phyloP scores from a whole-genome alignment of 2,329 filamentous ascomycete genomes.

The Tolypocladium inflatum region DNA sequence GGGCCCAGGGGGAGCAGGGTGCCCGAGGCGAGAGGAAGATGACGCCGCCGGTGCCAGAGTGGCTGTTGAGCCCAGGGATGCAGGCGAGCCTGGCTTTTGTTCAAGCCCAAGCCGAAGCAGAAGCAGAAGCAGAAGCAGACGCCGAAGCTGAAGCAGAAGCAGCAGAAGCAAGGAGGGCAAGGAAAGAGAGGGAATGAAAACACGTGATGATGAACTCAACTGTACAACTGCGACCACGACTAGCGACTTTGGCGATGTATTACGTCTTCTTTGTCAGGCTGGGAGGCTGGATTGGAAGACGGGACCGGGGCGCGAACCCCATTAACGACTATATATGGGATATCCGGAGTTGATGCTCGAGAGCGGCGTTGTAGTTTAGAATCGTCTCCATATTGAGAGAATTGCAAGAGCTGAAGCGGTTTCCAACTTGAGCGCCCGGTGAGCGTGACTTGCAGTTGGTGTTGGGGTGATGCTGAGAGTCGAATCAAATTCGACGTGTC shows the following conservation, averaged over 20 bases:
- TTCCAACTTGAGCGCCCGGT: background rate
- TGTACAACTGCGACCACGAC: background rate
- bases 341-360: background rate
- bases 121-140: background rate
- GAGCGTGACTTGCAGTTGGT: background rate
- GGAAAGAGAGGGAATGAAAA: background rate
- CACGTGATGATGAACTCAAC: background rate
- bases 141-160: background rate
- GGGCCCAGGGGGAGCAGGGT: background rate
- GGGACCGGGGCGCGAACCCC: background rate
- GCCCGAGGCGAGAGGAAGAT: constrained; percentile 31
- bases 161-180: background rate
- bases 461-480: background rate
- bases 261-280: background rate
- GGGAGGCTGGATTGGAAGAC: background rate
- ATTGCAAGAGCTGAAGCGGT: background rate
- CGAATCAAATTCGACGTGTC: background rate
- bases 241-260: background rate
- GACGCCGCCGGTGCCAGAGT: constrained; percentile 53
- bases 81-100: constrained; percentile 27
- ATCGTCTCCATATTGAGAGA: background rate
- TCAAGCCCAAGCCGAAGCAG: background rate
- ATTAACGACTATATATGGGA: background rate
- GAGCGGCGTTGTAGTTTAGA: background rate
- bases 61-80: constrained; percentile 45